A percentile compares a stretch with the other conserved stretches of the same genome.
These are phyloP conservation scores for Talaromyces sp. DNA, from an alignment of 2,329 filamentous ascomycete species.

Conservation along the genomic window DNA sequence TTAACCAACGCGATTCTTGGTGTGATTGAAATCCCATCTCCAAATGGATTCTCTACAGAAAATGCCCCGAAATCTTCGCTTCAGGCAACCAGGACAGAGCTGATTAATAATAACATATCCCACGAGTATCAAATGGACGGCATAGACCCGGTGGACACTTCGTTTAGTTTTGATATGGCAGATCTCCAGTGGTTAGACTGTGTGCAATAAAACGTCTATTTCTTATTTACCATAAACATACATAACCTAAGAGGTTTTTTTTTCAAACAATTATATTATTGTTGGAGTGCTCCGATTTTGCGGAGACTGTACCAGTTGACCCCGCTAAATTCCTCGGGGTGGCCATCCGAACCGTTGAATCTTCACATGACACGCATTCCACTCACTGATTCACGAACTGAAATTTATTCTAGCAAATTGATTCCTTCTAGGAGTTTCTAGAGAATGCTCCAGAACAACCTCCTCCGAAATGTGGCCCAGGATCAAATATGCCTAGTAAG, in stretches of 20 bases:
- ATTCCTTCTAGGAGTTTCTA: neutral
- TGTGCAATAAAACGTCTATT: neutral
- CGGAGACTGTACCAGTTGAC: neutral
- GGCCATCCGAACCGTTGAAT: neutral
- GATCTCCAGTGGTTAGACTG: constrained; percentile 6
- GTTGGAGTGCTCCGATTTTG: neutral
- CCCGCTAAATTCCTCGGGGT: neutral
- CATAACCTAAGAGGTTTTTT: too few relatives aligned
- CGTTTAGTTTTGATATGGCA: constrained; percentile 3
- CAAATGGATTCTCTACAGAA: neutral
- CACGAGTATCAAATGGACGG: neutral
- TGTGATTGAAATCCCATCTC: neutral
- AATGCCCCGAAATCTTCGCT: neutral
- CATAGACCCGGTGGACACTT: neutral
- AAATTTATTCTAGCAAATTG: neutral
- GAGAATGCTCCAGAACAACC: constrained; percentile 1
- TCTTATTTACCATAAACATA: neutral
- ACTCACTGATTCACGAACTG: neutral
- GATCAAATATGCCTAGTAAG: neutral
- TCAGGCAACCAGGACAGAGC: neutral
- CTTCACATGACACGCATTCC: neutral
- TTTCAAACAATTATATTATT: too few relatives aligned
- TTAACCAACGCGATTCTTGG: neutral
- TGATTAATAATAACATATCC: neutral
- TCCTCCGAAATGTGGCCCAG: neutral